Evolutionary conservation across 2,329 filamentous ascomycete species (phyloP).

Genomic region (Fusarium protoensiforme): DNA sequence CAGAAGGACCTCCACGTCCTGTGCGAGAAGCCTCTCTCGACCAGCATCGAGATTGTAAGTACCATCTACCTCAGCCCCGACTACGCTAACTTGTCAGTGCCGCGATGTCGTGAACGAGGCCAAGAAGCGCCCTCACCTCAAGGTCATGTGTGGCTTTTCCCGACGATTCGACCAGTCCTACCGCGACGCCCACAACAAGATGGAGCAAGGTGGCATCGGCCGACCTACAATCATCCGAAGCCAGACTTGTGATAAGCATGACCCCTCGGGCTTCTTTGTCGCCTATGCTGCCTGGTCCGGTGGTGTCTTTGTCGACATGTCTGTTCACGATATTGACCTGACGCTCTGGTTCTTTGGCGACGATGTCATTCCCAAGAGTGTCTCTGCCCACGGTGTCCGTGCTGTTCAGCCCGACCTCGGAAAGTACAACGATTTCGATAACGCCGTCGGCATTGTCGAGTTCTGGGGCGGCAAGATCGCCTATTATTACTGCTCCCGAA

Average conservation of each 20-base stretch:
- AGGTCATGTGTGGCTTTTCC: slow-evolving; percentile 62
- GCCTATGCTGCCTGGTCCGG: slow-evolving; percentile 72
- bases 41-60: slow-evolving; percentile 50
- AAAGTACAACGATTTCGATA: slow-evolving; percentile 45
- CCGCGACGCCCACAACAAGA: slow-evolving; percentile 66
- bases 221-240: slow-evolving; percentile 69
- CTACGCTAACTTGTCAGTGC: slow-evolving; percentile 1
- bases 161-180: slow-evolving; percentile 71
- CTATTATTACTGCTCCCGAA: slow-evolving; percentile 71
- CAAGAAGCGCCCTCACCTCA: slow-evolving; percentile 62
- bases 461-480: slow-evolving; percentile 73
- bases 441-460: slow-evolving; percentile 67
- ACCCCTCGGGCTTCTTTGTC: slow-evolving; percentile 75
- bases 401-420: slow-evolving; percentile 44
- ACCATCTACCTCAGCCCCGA: accelerated
- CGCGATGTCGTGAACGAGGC: slow-evolving; percentile 25
- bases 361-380: slow-evolving; percentile 42
- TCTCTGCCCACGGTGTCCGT: slow-evolving; percentile 43
- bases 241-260: slow-evolving; percentile 75
- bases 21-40: slow-evolving; percentile 70
- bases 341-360: slow-evolving; percentile 48
- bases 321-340: slow-evolving; percentile 71
- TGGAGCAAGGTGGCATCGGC: slow-evolving; percentile 66
- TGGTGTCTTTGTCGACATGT: slow-evolving; percentile 78
- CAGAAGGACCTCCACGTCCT: slow-evolving; percentile 65